Evolutionary conservation across 2,329 filamentous ascomycete species (phyloP).

Genomic region (Sporothrix pseudoabietina): DNA sequence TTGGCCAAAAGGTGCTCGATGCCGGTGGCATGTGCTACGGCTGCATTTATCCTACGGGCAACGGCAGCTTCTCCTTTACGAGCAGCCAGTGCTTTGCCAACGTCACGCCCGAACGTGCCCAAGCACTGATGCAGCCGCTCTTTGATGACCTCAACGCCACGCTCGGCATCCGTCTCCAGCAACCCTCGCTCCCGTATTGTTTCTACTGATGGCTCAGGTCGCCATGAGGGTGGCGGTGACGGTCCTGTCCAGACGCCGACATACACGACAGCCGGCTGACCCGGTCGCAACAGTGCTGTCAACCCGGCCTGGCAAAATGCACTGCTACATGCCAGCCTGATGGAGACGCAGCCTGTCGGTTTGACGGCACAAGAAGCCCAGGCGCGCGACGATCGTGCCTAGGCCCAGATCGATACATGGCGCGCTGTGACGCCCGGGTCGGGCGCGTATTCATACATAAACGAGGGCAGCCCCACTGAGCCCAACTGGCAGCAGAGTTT

Average conservation of each 20-base stretch:
- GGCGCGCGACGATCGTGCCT: slow-evolving; percentile 30
- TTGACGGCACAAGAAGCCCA: slow-evolving; percentile 25
- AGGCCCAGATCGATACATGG: slow-evolving; percentile 33
- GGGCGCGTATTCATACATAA: slow-evolving; percentile 42
- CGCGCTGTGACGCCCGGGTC: slow-evolving; percentile 40
- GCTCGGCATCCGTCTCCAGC: slow-evolving; percentile 38
- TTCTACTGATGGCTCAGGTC: slow-evolving; percentile 33
- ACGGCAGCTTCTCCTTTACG: slow-evolving; percentile 37
- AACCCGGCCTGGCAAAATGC: slow-evolving; percentile 38
- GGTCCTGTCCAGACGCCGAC: slow-evolving; percentile 36
- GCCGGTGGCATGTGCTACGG: slow-evolving; percentile 37
- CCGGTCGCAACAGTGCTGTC: slow-evolving; percentile 32
- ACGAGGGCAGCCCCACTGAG: slow-evolving; percentile 48
- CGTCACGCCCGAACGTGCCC: slow-evolving; percentile 39
- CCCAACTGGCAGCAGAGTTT: slow-evolving; percentile 42
- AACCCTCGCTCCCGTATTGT: slow-evolving; percentile 26
- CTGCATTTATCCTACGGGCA: slow-evolving; percentile 38
- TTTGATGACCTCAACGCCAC: slow-evolving; percentile 40
- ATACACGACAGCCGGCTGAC: slow-evolving; percentile 34
- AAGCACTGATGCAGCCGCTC: slow-evolving; percentile 40
- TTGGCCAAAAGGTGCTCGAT: slow-evolving; percentile 35
- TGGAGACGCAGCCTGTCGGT: slow-evolving; percentile 30
- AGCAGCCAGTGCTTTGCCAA: slow-evolving; percentile 37
- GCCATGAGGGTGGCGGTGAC: slow-evolving; percentile 32
- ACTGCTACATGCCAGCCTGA: slow-evolving; percentile 36